Percentiles rank a stretch among this genome's conserved stretches.
Conservation (phyloP, 1,284 basidiomycete species). For the Takashimella tepidaria region DNA sequence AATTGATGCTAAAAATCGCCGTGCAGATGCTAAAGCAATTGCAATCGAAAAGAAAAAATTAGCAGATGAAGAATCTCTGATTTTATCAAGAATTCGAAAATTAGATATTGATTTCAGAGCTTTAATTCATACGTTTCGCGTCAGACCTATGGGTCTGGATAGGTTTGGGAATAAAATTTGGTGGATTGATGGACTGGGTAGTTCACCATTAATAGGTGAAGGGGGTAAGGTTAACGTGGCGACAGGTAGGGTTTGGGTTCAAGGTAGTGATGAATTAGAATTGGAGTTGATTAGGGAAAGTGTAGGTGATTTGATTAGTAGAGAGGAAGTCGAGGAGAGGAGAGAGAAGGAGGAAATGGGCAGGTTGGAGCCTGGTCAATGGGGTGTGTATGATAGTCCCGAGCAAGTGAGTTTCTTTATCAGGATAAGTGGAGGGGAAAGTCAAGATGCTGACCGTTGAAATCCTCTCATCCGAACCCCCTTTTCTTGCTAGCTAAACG, state of each 20-base stretch:
- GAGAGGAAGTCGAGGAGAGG: slow-evolving; percentile 49
- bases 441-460: slow-evolving; percentile 4
- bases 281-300: slow-evolving; percentile 58
- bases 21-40: slow-evolving; percentile 29
- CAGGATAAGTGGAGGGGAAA: no score
- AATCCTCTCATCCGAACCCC: slow-evolving; percentile 1
- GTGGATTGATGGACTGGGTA: slow-evolving; percentile 98
- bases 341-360: slow-evolving; percentile 69
- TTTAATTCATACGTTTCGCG: slow-evolving; percentile 71
- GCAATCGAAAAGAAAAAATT: slow-evolving; percentile 64
- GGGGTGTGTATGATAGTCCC: slow-evolving; percentile 80
- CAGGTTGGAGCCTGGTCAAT: slow-evolving; percentile 68
- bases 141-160: slow-evolving; percentile 83
- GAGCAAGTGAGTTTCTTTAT: slow-evolving; percentile 73
- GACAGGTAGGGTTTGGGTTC: slow-evolving; percentile 82
- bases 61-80: slow-evolving; percentile 78
- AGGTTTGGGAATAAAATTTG: slow-evolving; percentile 91
- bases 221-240: slow-evolving; percentile 65
- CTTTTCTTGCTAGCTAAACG: slow-evolving; percentile 78
- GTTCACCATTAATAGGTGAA: slow-evolving; percentile 64
- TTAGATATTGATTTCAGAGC: slow-evolving; percentile 92
- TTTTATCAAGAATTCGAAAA: slow-evolving; percentile 70
- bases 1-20: slow-evolving; percentile 31
- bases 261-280: slow-evolving; percentile 78
- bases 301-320: slow-evolving; percentile 51